These are phyloP conservation scores for Sonneratia alba DNA, from an alignment of 345 rosid species.

Conservation along the genomic window DNA sequence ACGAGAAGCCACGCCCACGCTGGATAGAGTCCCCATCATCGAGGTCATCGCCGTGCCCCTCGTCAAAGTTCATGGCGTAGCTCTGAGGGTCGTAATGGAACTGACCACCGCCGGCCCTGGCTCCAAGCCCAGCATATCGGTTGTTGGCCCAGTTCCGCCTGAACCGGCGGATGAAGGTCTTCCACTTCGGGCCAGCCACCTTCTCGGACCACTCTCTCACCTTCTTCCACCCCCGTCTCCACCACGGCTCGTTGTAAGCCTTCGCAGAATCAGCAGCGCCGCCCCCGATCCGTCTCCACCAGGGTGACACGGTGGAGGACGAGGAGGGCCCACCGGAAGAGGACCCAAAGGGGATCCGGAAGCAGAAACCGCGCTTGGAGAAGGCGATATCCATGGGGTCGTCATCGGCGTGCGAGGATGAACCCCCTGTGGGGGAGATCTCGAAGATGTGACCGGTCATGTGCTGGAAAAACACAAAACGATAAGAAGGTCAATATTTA, in stretches of 20 bases:
- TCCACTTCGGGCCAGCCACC: conserved; percentile 10
- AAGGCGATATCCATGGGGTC: not conserved
- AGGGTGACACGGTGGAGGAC: not conserved
- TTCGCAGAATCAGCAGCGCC: not conserved
- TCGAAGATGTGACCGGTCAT: not conserved
- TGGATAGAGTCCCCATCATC: not conserved
- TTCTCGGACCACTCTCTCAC: conserved; percentile 9
- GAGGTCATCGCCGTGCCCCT: not conserved
- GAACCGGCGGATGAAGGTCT: conserved; percentile 6
- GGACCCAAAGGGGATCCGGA: conserved; percentile 1
- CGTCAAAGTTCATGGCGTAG: conserved; percentile 11
- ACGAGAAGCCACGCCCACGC: not conserved
- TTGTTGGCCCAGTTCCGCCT: not conserved
- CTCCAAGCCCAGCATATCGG: not conserved
- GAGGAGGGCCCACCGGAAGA: not conserved
- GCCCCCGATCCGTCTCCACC: conserved; percentile 1
- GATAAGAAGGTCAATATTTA: not conserved
- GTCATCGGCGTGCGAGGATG: not conserved
- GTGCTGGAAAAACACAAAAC: not conserved
- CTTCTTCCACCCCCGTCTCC: conserved; percentile 6
- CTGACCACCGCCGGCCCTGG: not conserved
- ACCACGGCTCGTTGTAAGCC: conserved; percentile 2
- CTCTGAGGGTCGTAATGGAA: conserved; percentile 10
- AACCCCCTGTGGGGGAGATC: not conserved
- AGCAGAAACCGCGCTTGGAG: conserved; percentile 9